A percentile compares a stretch with the other conserved stretches of the same genome.
phyloP scores from a whole-genome alignment of 129 eudicot species.

The Tagetes patula region DNA sequence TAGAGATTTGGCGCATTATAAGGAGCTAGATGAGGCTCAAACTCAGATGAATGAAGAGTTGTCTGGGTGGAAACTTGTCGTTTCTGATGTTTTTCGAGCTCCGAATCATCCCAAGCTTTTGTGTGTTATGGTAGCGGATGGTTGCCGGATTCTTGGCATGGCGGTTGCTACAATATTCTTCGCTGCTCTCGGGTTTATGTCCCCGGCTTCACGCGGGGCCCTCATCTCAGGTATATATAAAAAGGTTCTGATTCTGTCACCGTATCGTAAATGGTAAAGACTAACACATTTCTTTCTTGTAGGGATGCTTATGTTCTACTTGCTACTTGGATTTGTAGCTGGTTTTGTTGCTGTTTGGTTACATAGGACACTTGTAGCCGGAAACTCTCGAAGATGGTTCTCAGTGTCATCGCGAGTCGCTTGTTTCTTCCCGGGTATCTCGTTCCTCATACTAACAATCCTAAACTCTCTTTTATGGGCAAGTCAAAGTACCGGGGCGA shows the following conservation, averaged over 20 bases:
- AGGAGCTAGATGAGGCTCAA: constrained; percentile 40
- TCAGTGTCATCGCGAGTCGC: constrained; percentile 32
- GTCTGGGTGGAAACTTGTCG: constrained; percentile 49
- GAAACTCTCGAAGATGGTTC: constrained; percentile 28
- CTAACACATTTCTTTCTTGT: not conserved
- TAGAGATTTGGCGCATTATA: constrained; percentile 45
- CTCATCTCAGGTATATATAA: constrained; percentile 33
- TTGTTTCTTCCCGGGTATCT: constrained; percentile 39
- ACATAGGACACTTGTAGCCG: constrained; percentile 31
- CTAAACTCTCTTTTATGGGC: constrained; percentile 39
- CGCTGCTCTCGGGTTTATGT: constrained; percentile 44
- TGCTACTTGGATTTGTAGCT: constrained; percentile 30
- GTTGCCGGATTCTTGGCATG: constrained; percentile 40
- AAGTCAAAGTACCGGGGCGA: constrained; percentile 38
- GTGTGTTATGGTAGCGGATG: constrained; percentile 48
- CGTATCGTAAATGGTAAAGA: not conserved
- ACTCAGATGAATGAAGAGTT: constrained; percentile 42
- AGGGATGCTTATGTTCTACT: constrained; percentile 43
- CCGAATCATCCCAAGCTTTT: constrained; percentile 32
- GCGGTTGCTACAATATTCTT: constrained; percentile 39
- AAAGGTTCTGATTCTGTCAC: no score
- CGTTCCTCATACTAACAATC: constrained; percentile 37
- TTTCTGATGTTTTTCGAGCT: constrained; percentile 36
- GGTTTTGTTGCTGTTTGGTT: constrained; percentile 42
- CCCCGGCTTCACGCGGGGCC: constrained; percentile 47